Base-by-base conservation (phyloP, 352 stramenopile species). In the Phytophthora sp. region DNA sequence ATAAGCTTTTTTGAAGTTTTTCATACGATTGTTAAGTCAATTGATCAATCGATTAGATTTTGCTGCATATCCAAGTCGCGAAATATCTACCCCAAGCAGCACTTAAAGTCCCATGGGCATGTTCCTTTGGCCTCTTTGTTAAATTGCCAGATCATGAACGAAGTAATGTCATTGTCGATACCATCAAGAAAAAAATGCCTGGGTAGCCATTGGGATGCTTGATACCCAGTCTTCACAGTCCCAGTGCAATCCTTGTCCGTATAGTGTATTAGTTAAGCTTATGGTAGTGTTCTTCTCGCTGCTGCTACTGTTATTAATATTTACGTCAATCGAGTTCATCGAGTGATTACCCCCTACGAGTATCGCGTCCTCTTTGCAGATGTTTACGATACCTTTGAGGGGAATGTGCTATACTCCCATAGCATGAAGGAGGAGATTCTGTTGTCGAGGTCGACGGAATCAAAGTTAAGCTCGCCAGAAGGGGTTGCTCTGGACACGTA, bases 381-480 rank as follows among this genome's bases (percentile, higher is more conserved):
- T 35, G 11, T 72, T 23, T 11, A 60, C 44, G 38, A 72, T 56
- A 0, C 64, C 64, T 5, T 50, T 58, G 1, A 66, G 23, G 17
- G 9, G 23, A 61, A 68, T 0, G 35, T 51, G 0, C 30, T 11
- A 46, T 60, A 64, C 30, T 70, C 56, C 56, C 53, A 73, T 3
- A 69, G 35, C 64, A 72, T 74, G 52, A 77, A 74, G 10, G 69
- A 77, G 18, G 69, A 74, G 0, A 77, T 53, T 30, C 62, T 60
- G 17, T 72, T 69, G 35, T 59, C 41, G 8, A 77, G 44, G 1
- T 21, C 31, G 28, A 64, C 45, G 2, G 28, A 15, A 12, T 41
- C 50, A 28, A 74, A 69, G 41, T 74, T 58, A 26, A 61, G 64
- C 27, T 62, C 24, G 8, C 50, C 58, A 3, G 39, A 46, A 9